Base-by-base conservation (phyloP, 805 yeast species). In the Wickerhamiella qilinensis region DNA sequence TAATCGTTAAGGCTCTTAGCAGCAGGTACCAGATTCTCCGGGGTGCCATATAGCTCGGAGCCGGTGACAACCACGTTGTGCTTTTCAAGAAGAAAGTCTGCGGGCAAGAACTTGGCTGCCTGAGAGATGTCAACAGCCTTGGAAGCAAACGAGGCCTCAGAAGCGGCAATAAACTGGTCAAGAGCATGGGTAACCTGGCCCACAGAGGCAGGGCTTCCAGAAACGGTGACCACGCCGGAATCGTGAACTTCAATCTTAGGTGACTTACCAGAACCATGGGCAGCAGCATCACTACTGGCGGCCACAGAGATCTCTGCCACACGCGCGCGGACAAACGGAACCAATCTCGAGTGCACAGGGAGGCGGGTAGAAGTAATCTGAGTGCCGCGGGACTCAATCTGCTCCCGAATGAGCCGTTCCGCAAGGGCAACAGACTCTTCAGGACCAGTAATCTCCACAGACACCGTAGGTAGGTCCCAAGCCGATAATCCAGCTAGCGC, bases 351-450 rank as follows among this genome's bases (percentile, higher is more conserved):
- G 27, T 35, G 39, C 14, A 32, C 14, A 4, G 30, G 34, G 8
- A 24, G 8, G 27, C 39, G 39, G 20, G 30, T 16, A n/a, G 39
- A 30, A 5, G 14, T 22, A 25, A 29, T 43, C 48, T 15, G 19
- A 14, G 38, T 20, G 39, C 84, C 77, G 50, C 79, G 76, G 51
- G 79, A 81, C 51, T 71, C 68, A 36, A 85, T 93, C 50, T 85
- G 79, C 17, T 70, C 73, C 52, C 72, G 48, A 46, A 88, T 84
- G 53, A 67, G 73, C 27, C 62, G 56, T 53, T 77, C 77, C 22
- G 96, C 95, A 36, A 68, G 67, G 45, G 67, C 69, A 48, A 81
- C 80, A 39, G 94, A 85, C 54, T 81, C 93, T 43, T 71, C 68
- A 53, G 85, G 93, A 60, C 96, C 97, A 43, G 73, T 78, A 40